These are phyloP conservation scores for Trichoderma koningii DNA, from an alignment of 2,329 filamentous ascomycete species.

Conservation along the genomic window DNA sequence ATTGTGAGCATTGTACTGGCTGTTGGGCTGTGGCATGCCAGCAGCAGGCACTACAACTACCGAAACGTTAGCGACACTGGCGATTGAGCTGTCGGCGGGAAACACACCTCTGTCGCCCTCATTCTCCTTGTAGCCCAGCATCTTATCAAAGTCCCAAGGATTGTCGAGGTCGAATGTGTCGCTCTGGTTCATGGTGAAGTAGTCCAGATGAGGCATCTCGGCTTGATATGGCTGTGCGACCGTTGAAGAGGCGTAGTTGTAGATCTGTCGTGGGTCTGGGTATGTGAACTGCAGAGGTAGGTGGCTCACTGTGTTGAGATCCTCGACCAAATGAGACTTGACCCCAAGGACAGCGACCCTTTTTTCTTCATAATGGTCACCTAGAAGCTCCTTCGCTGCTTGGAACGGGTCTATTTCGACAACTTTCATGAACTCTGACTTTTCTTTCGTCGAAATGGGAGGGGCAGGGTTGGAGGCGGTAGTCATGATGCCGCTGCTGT, in stretches of 20 bases:
- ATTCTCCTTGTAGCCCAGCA: constrained; percentile 29
- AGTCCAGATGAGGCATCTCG: constrained; percentile 25
- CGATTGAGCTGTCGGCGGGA: neutral
- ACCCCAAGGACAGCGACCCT: constrained; percentile 25
- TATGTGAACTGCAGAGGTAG: constrained; percentile 28
- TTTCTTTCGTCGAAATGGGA: constrained; percentile 29
- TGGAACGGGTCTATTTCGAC: constrained; percentile 30
- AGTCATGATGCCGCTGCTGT: constrained; percentile 36
- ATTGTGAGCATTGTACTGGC: constrained; percentile 10
- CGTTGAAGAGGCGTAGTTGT: constrained; percentile 27
- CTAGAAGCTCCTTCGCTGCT: constrained; percentile 33
- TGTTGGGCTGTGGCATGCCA: neutral
- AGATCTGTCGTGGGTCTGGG: constrained; percentile 28
- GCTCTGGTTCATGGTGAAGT: constrained; percentile 30
- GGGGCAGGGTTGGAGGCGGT: constrained; percentile 25
- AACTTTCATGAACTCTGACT: constrained; percentile 31
- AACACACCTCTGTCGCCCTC: constrained; percentile 31
- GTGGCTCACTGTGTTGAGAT: constrained; percentile 30
- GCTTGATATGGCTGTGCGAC: constrained; percentile 15
- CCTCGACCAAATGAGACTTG: constrained; percentile 28
- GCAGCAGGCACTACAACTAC: neutral
- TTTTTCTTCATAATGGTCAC: constrained; percentile 26
- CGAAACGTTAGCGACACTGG: neutral
- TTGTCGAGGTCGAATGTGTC: constrained; percentile 33
- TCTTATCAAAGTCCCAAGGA: constrained; percentile 32